Base-by-base conservation (phyloP, 345 rosid genomes). In the Salix caprea region DNA sequence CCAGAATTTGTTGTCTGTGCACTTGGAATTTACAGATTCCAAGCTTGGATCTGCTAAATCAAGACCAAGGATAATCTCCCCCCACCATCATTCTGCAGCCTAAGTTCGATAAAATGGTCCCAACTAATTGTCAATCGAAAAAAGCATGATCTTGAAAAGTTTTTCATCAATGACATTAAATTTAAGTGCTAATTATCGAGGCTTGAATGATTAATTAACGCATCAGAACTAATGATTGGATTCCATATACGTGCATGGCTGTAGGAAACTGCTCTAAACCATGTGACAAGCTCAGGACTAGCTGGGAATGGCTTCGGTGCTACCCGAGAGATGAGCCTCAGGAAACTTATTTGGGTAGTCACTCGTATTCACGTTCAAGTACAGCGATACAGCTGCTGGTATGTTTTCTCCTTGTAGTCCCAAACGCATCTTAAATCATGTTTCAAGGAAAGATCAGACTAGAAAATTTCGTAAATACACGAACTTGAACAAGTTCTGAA, bases 281-380 rank as follows among this genome's bases (percentile, higher is more conserved):
- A 78, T 46, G 81, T 78, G 28, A 26, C 77, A 26, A 74, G 81
- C 60, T 78, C 81, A 7, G 77, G 81, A 58, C 62, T 73, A 2
- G 81, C 77, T 0, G 81, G 81, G 34, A 26, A 67, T 24, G 81
- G 74, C 4, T 78, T 78, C n/a, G 81, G 81, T 5, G 69, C 81
- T 12, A 78, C 81, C 58, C 58, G 74, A 44, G 70, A 79, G 74
- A 79, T 74, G 77, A 74, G 73, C 70, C 70, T 79, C 15, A 42
- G 77, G 48, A 74, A 73, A 14, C 70, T 79, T 11, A 79, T 79
- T 5, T 79, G 82, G 82, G 81, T 78, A 2, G 81, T 78, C 69
- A 78, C 81, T n/a, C 77, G 81, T 9, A 78, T 78, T 4, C 77
- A 78, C 28, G 64, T 78, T 67, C 81, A 78, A 78, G 81, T 73